Conservation (phyloP, 2,329 filamentous ascomycete genomes). For the Xylariaceae sp. region DNA sequence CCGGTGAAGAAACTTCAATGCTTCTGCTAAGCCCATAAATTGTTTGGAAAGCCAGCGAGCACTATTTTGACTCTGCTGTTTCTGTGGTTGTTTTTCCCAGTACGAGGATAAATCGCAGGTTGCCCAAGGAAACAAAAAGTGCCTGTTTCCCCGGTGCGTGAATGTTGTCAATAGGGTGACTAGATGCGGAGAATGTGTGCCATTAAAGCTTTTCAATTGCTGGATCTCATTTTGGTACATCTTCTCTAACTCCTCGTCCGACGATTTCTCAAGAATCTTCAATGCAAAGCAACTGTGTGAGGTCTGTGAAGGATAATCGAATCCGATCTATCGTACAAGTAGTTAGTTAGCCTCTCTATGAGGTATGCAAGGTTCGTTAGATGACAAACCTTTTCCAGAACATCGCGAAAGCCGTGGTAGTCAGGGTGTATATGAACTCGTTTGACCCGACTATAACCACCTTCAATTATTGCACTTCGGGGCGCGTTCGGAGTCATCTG, state of each 20-base stretch:
- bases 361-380: background rate
- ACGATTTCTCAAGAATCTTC: background rate
- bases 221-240: background rate
- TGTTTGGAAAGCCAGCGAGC: background rate
- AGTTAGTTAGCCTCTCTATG: too few relatives aligned
- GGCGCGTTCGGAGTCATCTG: too few relatives aligned
- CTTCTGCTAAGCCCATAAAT: background rate
- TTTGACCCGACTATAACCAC: background rate
- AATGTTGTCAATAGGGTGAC: background rate
- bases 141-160: background rate
- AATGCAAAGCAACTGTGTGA: background rate
- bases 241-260: background rate
- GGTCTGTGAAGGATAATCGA: background rate
- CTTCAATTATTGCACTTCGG: too few relatives aligned
- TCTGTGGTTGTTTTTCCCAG: background rate
- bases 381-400: background rate
- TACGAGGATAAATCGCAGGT: background rate
- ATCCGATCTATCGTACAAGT: too few relatives aligned
- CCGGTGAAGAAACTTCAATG: background rate
- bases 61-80: background rate
- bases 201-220: background rate
- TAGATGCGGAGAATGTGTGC: background rate
- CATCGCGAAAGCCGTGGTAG: background rate
- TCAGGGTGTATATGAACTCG: background rate
- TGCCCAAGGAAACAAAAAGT: background rate